These are phyloP conservation scores for Trapa bicornis DNA, from an alignment of 345 rosid species.

Conservation along the genomic window DNA sequence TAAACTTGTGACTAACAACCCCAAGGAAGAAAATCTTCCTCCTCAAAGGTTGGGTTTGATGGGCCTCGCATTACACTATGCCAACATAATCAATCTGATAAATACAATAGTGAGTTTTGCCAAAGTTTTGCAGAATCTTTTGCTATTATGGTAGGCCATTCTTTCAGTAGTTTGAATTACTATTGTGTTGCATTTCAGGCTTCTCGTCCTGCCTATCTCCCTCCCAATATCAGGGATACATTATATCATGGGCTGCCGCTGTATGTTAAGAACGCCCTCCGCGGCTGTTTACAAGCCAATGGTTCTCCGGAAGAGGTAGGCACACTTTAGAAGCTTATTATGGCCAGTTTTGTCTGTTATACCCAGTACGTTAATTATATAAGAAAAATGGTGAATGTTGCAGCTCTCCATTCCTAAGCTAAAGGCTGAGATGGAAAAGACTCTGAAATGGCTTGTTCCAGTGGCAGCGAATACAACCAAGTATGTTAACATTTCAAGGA, in stretches of 20 bases:
- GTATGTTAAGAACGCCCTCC: slow-evolving; percentile 52
- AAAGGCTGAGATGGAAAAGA: slow-evolving; percentile 90
- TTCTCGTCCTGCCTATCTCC: slow-evolving; percentile 65
- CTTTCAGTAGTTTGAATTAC: background rate
- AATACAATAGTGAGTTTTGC: slow-evolving; percentile 59
- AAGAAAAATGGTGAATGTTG: slow-evolving; percentile 10
- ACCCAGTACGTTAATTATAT: no score
- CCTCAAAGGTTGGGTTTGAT: slow-evolving; percentile 54
- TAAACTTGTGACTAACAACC: slow-evolving; percentile 10
- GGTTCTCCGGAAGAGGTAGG: slow-evolving; percentile 56
- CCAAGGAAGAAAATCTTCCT: slow-evolving; percentile 16
- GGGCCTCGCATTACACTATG: slow-evolving; percentile 89
- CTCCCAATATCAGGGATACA: slow-evolving; percentile 66
- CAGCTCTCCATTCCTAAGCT: slow-evolving; percentile 64
- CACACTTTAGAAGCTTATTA: no score
- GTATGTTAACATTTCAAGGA: slow-evolving; percentile 25
- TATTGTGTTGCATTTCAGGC: slow-evolving; percentile 27
- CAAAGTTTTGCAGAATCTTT: background rate
- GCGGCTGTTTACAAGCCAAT: slow-evolving; percentile 35
- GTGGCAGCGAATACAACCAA: slow-evolving; percentile 70
- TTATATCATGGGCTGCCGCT: slow-evolving; percentile 65
- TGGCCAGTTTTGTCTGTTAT: no score
- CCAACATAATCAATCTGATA: slow-evolving; percentile 74
- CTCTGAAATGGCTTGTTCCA: slow-evolving; percentile 76
- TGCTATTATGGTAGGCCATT: background rate